phyloP scores from a whole-genome alignment of 2,329 filamentous ascomycete genomes.

The Aphanocladium album region DNA sequence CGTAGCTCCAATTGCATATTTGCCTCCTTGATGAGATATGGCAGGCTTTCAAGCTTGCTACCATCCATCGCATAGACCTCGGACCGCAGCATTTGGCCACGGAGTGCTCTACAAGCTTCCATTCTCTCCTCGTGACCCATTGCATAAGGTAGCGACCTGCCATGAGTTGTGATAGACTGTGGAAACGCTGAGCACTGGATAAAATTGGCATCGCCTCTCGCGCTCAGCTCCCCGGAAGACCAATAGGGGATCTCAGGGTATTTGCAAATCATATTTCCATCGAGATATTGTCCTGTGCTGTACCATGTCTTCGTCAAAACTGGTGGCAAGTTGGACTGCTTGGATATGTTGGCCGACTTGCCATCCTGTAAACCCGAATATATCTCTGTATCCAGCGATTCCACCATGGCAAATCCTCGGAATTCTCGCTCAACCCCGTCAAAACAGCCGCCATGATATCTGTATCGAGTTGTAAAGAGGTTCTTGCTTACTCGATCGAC shows the following conservation, averaged over 20 bases:
- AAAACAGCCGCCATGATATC: constrained; percentile 25
- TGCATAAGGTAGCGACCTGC: neutral
- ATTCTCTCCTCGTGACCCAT: constrained; percentile 3
- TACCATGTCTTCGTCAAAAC: constrained; percentile 13
- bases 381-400: constrained; percentile 21
- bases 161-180: neutral
- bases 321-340: constrained; percentile 10
- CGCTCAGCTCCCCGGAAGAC: neutral
- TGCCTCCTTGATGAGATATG: constrained; percentile 6
- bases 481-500: constrained; percentile 13
- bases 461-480: constrained; percentile 13
- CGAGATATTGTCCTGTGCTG: constrained; percentile 8
- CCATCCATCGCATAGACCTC: constrained; percentile 14
- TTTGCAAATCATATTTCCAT: neutral
- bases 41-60: neutral
- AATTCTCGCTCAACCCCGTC: constrained; percentile 25
- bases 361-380: constrained; percentile 4
- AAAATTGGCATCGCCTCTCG: no score
- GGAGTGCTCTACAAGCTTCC: constrained; percentile 12
- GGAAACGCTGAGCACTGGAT: neutral
- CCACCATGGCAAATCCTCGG: constrained; percentile 27
- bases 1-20: constrained; percentile 7
- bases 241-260: constrained; percentile 10
- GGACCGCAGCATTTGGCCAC: constrained; percentile 10
- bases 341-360: neutral